Evolutionary conservation across 345 rosid genomes (phyloP).

Genomic region (Orychophragmus violaceus): DNA sequence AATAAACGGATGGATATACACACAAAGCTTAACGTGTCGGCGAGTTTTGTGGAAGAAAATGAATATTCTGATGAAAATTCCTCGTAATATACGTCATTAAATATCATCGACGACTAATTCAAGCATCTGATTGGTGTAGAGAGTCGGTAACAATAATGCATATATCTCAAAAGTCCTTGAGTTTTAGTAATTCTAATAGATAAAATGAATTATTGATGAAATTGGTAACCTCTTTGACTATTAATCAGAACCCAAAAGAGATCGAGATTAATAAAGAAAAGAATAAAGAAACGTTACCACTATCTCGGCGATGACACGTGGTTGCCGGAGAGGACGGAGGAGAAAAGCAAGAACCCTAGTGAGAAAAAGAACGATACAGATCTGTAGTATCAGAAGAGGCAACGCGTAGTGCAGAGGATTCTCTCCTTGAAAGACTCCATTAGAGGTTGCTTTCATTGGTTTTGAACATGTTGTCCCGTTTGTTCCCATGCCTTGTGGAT

Average conservation of each 20-base stretch:
- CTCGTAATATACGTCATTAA: neutral
- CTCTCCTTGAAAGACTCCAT: constrained; percentile 81
- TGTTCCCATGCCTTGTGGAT: constrained; percentile 19
- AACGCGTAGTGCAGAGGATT: constrained; percentile 65
- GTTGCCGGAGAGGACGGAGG: constrained; percentile 72
- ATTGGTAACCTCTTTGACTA: constrained; percentile 5
- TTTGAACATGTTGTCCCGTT: constrained; percentile 34
- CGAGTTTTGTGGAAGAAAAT: constrained; percentile 1
- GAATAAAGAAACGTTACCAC: constrained; percentile 40
- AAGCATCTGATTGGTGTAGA: constrained; percentile 2
- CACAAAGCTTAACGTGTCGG: constrained; percentile 1
- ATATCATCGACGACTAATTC: constrained; percentile 1
- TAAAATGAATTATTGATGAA: neutral
- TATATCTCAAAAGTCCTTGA: neutral
- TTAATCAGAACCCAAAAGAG: neutral
- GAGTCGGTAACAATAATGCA: neutral
- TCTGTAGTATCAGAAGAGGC: constrained; percentile 83
- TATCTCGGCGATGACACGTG: constrained; percentile 97
- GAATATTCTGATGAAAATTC: constrained; percentile 14
- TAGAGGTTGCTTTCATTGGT: constrained; percentile 80
- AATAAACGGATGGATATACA: neutral
- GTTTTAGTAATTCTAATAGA: neutral
- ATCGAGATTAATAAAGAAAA: neutral
- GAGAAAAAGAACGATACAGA: constrained; percentile 64
- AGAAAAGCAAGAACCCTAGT: constrained; percentile 74